Evolutionary conservation across 306 rosid genomes (phyloP).

Genomic region (Acacia confusa): DNA sequence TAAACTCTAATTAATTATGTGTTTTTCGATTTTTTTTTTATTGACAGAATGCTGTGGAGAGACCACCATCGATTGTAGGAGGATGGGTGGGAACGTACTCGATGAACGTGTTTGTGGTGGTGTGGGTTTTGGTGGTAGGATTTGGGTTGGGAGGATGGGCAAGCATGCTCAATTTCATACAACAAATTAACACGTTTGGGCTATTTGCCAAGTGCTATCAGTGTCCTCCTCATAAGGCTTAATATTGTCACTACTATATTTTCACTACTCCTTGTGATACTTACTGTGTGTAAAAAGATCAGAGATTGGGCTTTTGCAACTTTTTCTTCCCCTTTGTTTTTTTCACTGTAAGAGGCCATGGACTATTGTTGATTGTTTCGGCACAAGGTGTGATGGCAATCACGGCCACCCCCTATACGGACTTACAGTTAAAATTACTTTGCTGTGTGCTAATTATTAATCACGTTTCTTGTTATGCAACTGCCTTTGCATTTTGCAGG

Average conservation of each 20-base stretch:
- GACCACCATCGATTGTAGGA: conserved; percentile 61
- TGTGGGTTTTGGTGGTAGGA: conserved; percentile 73
- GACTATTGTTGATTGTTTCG: conserved; percentile 24
- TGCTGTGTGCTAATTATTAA: conserved; percentile 40
- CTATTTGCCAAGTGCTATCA: conserved; percentile 68
- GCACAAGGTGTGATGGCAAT: conserved; percentile 72
- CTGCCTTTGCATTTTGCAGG: conserved; percentile 27
- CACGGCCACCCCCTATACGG: conserved; percentile 69
- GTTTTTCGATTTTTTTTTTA: background rate
- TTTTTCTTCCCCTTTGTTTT: background rate
- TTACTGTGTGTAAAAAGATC: conserved; percentile 57
- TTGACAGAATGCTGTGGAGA: conserved; percentile 71
- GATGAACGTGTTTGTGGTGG: conserved; percentile 64
- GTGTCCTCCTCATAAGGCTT: conserved; percentile 68
- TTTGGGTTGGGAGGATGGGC: conserved; percentile 89
- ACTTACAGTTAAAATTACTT: conserved; percentile 47
- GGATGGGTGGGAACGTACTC: conserved; percentile 63
- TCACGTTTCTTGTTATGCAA: conserved; percentile 40
- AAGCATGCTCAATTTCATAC: conserved; percentile 66
- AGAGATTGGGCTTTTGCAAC: conserved; percentile 53
- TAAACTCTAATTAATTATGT: background rate
- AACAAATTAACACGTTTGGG: conserved; percentile 60
- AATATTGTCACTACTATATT: background rate
- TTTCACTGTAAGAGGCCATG: conserved; percentile 43
- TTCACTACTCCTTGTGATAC: background rate